Evolutionary conservation across 495 filamentous ascomycete genomes (phyloP).

Genomic region (Penicillium lagena): DNA sequence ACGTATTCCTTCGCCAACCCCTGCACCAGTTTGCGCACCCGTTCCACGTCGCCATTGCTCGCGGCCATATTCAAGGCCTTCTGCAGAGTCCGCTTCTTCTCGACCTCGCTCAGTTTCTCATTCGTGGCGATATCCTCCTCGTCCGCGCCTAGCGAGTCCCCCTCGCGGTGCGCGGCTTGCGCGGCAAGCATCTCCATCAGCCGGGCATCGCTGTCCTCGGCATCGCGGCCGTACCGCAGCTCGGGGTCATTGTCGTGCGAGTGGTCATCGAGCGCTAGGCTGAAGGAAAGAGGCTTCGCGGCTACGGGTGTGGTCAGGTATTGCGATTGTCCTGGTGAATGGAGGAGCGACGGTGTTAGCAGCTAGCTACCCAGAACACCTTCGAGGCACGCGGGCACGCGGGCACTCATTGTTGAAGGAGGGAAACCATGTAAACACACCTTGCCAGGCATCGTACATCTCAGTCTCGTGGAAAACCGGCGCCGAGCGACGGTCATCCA

Average conservation of each 20-base stretch:
- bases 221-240: conserved; percentile 29
- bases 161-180: conserved; percentile 75
- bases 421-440: conserved; percentile 37
- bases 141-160: conserved; percentile 63
- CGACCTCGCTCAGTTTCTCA: conserved; percentile 62
- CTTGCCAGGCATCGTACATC: conserved; percentile 99
- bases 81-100: conserved; percentile 78
- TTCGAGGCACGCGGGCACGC: background rate
- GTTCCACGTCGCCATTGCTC: conserved; percentile 88
- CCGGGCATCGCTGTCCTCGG: conserved; percentile 78
- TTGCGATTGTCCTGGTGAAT: conserved; percentile 75
- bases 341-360: background rate
- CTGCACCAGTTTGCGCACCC: conserved; percentile 67
- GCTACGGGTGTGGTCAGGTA: conserved; percentile 81
- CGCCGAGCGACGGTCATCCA: conserved; percentile 77
- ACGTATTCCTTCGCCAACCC: conserved; percentile 72
- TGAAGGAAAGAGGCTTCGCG: conserved; percentile 78
- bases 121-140: conserved; percentile 73
- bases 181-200: conserved; percentile 95
- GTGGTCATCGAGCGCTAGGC: conserved; percentile 72
- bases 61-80: conserved; percentile 90
- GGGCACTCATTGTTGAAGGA: background rate
- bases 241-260: conserved; percentile 37
- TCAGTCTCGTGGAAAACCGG: conserved; percentile 69
- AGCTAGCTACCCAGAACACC: background rate